phyloP scores from a whole-genome alignment of 805 yeast species.

The Suhomyces sp. region DNA sequence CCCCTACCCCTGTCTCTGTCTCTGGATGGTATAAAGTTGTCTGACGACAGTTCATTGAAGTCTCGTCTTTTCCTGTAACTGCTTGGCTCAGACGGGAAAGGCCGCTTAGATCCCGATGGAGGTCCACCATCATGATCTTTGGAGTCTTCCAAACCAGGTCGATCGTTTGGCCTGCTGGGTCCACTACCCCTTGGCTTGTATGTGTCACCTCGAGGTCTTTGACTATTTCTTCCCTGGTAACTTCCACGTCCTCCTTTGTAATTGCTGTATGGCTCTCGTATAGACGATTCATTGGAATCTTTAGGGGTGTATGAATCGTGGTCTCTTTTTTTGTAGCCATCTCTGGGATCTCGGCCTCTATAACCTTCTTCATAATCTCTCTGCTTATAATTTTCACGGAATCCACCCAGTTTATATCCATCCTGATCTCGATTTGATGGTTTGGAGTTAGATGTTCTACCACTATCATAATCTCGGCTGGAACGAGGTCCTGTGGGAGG shows the following conservation, averaged over 20 bases:
- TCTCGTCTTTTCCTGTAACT: slow-evolving; percentile 10
- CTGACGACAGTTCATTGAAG: slow-evolving; percentile 1
- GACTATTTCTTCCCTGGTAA: slow-evolving; percentile 24
- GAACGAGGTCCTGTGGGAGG: slow-evolving; percentile 29
- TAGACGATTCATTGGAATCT: too few relatives aligned
- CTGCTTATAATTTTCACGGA: too few relatives aligned
- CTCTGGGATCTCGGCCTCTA: neutral
- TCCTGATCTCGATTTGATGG: slow-evolving; percentile 1
- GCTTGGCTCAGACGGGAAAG: slow-evolving; percentile 11
- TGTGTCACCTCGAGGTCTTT: slow-evolving; percentile 15
- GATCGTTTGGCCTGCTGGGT: neutral
- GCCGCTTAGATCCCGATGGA: too few relatives aligned
- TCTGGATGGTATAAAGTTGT: neutral
- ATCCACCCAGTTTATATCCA: slow-evolving; percentile 1
- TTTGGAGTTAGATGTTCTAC: slow-evolving; percentile 2
- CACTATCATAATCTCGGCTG: slow-evolving; percentile 14
- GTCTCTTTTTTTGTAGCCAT: slow-evolving; percentile 1
- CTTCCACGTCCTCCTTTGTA: slow-evolving; percentile 18
- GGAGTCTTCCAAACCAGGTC: too few relatives aligned
- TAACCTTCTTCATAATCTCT: too few relatives aligned
- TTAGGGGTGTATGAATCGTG: slow-evolving; percentile 1
- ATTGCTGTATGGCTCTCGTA: neutral
- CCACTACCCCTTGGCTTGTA: slow-evolving; percentile 7
- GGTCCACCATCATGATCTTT: too few relatives aligned
- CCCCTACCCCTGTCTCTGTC: slow-evolving; percentile 3